Evolutionary conservation across 257 asterid genomes (phyloP).

Genomic region (Solanum chaucha): DNA sequence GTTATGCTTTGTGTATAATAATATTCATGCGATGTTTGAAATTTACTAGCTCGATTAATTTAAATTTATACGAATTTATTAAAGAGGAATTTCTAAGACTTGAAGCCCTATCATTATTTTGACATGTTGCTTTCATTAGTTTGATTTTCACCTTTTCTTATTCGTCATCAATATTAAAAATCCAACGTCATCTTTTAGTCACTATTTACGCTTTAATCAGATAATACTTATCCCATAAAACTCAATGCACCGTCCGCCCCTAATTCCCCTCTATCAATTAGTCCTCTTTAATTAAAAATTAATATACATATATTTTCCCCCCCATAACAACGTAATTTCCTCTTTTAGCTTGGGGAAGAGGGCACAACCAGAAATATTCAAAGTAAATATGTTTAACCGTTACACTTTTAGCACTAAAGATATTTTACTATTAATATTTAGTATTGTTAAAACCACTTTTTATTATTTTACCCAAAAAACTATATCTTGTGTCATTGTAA

Average conservation of each 20-base stretch:
- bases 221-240: neutral
- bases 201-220: neutral
- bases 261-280: neutral
- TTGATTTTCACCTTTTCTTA: neutral
- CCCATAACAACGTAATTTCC: neutral
- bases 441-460: neutral
- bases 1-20: neutral
- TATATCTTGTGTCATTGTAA: neutral
- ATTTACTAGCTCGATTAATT: neutral
- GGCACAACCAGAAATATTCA: neutral
- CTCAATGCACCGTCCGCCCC: neutral
- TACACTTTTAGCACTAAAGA: neutral
- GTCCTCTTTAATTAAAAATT: neutral
- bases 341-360: neutral
- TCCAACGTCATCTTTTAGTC: neutral
- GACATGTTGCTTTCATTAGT: neutral
- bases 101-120: neutral
- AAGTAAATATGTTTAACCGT: neutral
- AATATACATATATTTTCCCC: too few relatives aligned
- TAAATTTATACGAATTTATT: neutral
- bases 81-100: neutral
- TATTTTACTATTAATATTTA: neutral
- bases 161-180: neutral
- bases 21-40: neutral
- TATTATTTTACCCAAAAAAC: neutral